phyloP scores from a whole-genome alignment of 2,329 filamentous ascomycete genomes.

The Lecanicillium sp. region DNA sequence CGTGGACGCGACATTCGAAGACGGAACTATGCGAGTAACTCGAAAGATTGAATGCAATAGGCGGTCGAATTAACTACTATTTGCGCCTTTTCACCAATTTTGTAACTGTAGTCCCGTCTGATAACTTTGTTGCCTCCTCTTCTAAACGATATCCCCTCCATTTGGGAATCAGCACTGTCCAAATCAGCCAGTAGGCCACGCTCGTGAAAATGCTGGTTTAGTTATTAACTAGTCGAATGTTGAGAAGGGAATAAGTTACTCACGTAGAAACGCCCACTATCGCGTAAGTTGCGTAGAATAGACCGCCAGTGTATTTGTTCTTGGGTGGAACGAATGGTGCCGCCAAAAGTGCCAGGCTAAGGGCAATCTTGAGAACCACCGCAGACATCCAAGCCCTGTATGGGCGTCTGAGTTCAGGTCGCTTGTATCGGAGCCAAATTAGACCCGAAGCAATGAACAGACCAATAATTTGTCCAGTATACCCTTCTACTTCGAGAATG shows the following conservation, averaged over 20 bases:
- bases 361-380: constrained; percentile 46
- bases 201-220: constrained; percentile 47
- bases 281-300: constrained; percentile 51
- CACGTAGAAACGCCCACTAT: constrained; percentile 48
- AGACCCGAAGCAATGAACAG: constrained; percentile 53
- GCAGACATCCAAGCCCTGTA: constrained; percentile 60
- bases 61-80: too few relatives aligned
- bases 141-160: constrained; percentile 56
- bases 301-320: constrained; percentile 35
- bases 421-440: constrained; percentile 52
- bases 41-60: too few relatives aligned
- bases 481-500: constrained; percentile 66
- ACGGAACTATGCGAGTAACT: too few relatives aligned
- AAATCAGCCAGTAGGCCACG: constrained; percentile 62
- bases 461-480: constrained; percentile 56
- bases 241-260: constrained; percentile 24
- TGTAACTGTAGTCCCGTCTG: constrained; percentile 63
- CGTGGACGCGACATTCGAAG: too few relatives aligned
- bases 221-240: background rate
- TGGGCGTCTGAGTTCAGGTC: constrained; percentile 55
- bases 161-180: constrained; percentile 55
- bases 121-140: constrained; percentile 52
- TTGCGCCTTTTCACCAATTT: too few relatives aligned
- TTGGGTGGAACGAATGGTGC: constrained; percentile 58
- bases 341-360: constrained; percentile 50